These are phyloP conservation scores for Morella rubra DNA, from an alignment of 306 rosid species.

Conservation along the genomic window DNA sequence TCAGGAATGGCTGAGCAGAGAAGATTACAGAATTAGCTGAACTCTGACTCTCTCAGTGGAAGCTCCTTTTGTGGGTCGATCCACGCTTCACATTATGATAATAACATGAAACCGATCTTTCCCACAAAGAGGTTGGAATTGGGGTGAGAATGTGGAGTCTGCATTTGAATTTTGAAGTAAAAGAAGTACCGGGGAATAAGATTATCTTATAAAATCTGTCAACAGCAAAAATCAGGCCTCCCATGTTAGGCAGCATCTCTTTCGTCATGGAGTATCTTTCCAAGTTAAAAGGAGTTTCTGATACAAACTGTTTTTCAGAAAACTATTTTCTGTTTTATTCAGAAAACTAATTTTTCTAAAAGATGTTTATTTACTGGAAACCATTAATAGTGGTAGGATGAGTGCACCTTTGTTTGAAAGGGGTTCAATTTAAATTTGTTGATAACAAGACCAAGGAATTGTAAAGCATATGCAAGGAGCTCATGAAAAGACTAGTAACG, in stretches of 20 bases:
- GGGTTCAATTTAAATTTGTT: background rate
- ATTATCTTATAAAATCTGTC: background rate
- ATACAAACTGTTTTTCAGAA: too few relatives aligned
- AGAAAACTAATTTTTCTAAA: too few relatives aligned
- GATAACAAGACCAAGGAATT: background rate
- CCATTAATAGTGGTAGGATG: too few relatives aligned
- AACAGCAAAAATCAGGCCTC: background rate
- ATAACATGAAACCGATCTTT: slow-evolving; percentile 40
- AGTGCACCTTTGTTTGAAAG: background rate
- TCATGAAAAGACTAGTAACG: background rate
- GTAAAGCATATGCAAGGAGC: background rate
- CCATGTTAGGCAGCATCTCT: too few relatives aligned
- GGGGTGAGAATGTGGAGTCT: slow-evolving; percentile 23
- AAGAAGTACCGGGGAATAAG: background rate
- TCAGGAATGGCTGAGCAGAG: slow-evolving; percentile 16
- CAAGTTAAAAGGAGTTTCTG: too few relatives aligned
- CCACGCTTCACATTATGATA: slow-evolving; percentile 39
- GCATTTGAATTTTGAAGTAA: slow-evolving; percentile 17
- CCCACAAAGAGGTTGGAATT: slow-evolving; percentile 34
- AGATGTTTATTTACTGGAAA: too few relatives aligned
- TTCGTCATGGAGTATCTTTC: too few relatives aligned
- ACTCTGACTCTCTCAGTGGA: slow-evolving; percentile 39
- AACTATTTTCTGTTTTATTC: too few relatives aligned
- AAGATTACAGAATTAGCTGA: slow-evolving; percentile 11
- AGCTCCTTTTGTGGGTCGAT: slow-evolving; percentile 36